Base-by-base conservation (phyloP, 139 green algal species). In the Microglena sp. region DNA sequence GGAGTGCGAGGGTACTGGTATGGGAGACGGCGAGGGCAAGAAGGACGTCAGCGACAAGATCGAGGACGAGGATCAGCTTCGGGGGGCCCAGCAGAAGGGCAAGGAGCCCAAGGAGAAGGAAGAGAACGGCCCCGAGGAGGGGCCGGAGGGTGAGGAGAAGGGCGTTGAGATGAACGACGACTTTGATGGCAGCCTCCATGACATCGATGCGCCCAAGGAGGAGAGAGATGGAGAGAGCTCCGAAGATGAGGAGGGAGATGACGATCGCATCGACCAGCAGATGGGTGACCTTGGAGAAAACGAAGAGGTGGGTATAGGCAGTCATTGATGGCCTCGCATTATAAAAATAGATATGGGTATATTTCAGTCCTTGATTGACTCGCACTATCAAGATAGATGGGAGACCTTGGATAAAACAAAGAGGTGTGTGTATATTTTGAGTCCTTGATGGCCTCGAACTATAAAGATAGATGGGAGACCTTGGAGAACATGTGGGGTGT, bases 101-200 rank as follows among this genome's bases (percentile, higher is more conserved):
- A 33, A 75, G 58, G 62, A 89, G 75, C 33, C 64, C 56, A 5
- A 77, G 71, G 64, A 82, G 64, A 33, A 82, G 44, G 33, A 63
- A 45, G 27, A 80, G 31, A 11, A 57, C n/a, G n/a, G n/a, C n/a
- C n/a, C n/a, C 35, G 26, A 76, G 60, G 31, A 83, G 69, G 75
- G 68, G 26, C 61, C 72, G 29, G 31, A 87, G 46, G 55, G 69
- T 15, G 59, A 82, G 53, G 46, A 69, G 35, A n/a, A 87, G 66
- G 90, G 90, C 50, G 77, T 99, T n/a, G 93, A 99, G 79, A 99
- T 99, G 93, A 82, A 95, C 30, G 77, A 89, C 2, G 93, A 99
- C 73, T 99, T 99, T 78, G 89, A 97, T 30, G 92, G 90, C 2
- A 66, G 70, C 24, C 64, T 96, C 69, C 65, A 87, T 18, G 86